Base-by-base conservation (phyloP, 108 stramenopile genomes). In the Discostella stelligeroides region DNA sequence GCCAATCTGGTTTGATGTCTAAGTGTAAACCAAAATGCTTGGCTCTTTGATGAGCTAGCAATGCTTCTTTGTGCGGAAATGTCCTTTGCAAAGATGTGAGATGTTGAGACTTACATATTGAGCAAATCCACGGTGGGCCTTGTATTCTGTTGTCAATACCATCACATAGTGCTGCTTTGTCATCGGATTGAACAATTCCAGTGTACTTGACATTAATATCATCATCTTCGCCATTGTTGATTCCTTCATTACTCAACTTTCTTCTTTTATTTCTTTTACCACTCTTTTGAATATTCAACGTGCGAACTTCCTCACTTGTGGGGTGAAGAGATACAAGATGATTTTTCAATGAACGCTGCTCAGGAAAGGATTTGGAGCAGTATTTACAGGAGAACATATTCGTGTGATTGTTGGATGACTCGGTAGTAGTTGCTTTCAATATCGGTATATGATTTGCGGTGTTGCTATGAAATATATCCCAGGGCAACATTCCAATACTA, bases 1-100 rank as follows among this genome's bases (percentile, higher is more conserved):
- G 78, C 90, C 93, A 91, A 60, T 88, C 89, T 11, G 93, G 93
- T 37, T 75, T 72, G 37, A 92, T 89, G 9, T 79, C 68, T 12
- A 65, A 57, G 57, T 95, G 86, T 7, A 69, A 42, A 14, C 82
- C 93, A 21, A 61, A 68, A 63, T 95, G 93, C 54, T 90, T 92
- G 47, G 90, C 90, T 24, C 73, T 55, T 9, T 81, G 63, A 60
- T 95, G 93, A 54, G 84, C 88, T 12, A 77, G 23, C 48, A 92
- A 70, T 18, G 86, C 89, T 63, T 86, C 76, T 24, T 54, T 53
- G 48, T 84, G 81, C 30, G 75, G 65, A 76, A 91, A 91, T 51
- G 28, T 63, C 60, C 87, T 75, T 37, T 47, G 53, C 51, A 47
- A 21, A 23, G 47, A 27, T 14, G 29, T 55, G 38, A 30, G 57